Base-by-base conservation (phyloP, 345 rosid species). In the Aquilaria malaccensis region DNA sequence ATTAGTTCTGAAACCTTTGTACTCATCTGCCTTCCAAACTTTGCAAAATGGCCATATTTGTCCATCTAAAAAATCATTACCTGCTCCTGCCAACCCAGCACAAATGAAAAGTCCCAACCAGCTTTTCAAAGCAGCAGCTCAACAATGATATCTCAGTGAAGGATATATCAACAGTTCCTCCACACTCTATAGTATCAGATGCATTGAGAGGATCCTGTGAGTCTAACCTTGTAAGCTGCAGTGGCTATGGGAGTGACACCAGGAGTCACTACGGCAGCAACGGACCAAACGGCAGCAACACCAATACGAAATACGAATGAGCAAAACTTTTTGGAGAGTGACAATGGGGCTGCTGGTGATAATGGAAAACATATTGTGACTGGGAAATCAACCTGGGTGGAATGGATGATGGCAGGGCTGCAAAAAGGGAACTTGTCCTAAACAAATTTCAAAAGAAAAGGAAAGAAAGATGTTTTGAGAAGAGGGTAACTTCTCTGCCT, bases 391-490 rank as follows among this genome's bases (percentile, higher is more conserved):
- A 62, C 64, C 68, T 65, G 33, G 74, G 59, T 67, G 76, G 56
- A 13, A 60, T 48, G 13, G 82, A 68, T 65, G 84, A 72, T 47
- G 77, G 67, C 30, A 53, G 81, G 13, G 65, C 64, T 12, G 72
- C 86, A 33, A 80, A 67, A 46, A 80, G 93, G 67, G 87, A 79
- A 60, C 87, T 89, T 56, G 91, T 87, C 60, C 72, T 85, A 59
- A 64, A 65, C 62, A 87, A 87, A 70, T 91, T 91, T 69, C 83
- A 86, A 1, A 83, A 78, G 72, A 87, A 91, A 74, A 84, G 96
- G 46, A 91, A 84, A 75, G 93, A 91, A 59, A 67, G 89, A 74
- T 84, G 93, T 74, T 91, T 82, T 60, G 86, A 83, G 60, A 87
- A 87, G 68, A 78, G 72, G 89, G 93, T 87, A 85, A 69, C 33